A percentile compares a stretch with the other conserved stretches of the same genome.
These are phyloP conservation scores for Corynespora cassiicola DNA, from an alignment of 2,329 filamentous ascomycete species.

Conservation along the genomic window DNA sequence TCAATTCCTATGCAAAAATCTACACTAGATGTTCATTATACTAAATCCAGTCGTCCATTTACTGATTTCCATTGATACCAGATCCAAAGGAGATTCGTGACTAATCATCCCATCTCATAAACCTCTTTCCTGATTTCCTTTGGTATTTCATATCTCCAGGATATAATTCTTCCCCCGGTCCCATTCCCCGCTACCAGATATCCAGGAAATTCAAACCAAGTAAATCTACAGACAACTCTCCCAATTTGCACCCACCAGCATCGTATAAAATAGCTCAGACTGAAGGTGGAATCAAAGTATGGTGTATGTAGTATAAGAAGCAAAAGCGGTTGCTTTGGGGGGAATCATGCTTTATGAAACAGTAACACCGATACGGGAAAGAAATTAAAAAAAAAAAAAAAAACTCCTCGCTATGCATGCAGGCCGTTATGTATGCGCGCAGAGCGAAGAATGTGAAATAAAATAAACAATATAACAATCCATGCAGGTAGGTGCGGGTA, in stretches of 20 bases:
- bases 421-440: conserved; percentile 22
- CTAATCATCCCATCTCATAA: no score
- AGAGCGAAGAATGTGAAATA: conserved; percentile 12
- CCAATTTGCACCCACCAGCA: conserved; percentile 1
- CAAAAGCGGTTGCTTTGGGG: conserved; percentile 14
- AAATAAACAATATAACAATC: conserved; percentile 2
- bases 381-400: conserved; percentile 2
- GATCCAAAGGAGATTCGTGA: no score
- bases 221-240: conserved; percentile 1
- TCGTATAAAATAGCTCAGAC: conserved; percentile 1
- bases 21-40: no score
- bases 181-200: no score
- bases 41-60: no score
- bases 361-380: not conserved
- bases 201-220: conserved; percentile 4
- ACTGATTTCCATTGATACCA: no score
- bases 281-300: not conserved
- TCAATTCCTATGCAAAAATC: no score
- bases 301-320: conserved; percentile 7
- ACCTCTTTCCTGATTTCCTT: no score
- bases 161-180: no score
- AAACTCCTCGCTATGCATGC: conserved; percentile 40
- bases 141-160: no score
- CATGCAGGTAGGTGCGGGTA: conserved; percentile 13
- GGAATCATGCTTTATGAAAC: conserved; percentile 24